Percentiles rank a stretch among this genome's conserved stretches.
Conservation (phyloP, 805 yeast genomes). For the Maudiozyma pseudohumilis region DNA sequence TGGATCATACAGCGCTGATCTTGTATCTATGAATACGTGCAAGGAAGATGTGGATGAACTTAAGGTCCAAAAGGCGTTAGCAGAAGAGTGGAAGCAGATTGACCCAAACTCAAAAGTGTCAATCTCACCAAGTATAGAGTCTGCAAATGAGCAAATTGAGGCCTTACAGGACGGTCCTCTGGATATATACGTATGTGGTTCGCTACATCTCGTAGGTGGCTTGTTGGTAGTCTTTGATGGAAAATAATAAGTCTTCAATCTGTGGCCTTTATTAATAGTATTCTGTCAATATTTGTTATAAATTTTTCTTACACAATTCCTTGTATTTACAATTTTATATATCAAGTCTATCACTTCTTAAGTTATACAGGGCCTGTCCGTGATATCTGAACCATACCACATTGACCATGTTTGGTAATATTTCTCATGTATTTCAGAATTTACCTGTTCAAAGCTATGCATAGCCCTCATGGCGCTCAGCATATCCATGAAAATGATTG, state of each 20-base stretch:
- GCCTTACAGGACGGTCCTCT: slow-evolving; percentile 24
- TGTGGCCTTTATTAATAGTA: not conserved
- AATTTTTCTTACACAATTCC: not conserved
- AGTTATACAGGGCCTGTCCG: slow-evolving; percentile 43
- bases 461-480: slow-evolving; percentile 52
- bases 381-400: slow-evolving; percentile 57
- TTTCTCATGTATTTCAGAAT: slow-evolving; percentile 32
- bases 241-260: not conserved
- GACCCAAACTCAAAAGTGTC: slow-evolving; percentile 34
- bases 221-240: slow-evolving; percentile 70
- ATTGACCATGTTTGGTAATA: slow-evolving; percentile 49
- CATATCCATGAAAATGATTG: slow-evolving; percentile 50
- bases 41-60: slow-evolving; percentile 70
- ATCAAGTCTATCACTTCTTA: not conserved
- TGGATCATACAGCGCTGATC: slow-evolving; percentile 70
- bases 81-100: slow-evolving; percentile 55
- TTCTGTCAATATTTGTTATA: not conserved
- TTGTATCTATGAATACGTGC: slow-evolving; percentile 78
- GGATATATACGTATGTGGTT: slow-evolving; percentile 88
- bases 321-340: not conserved
- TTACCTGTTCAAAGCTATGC: slow-evolving; percentile 31
- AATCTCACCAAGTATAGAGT: slow-evolving; percentile 67
- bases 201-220: slow-evolving; percentile 91
- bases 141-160: slow-evolving; percentile 46
- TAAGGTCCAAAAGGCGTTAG: slow-evolving; percentile 67